Conservation (phyloP, 2,329 filamentous ascomycete genomes). For the Polytolypa hystricis region DNA sequence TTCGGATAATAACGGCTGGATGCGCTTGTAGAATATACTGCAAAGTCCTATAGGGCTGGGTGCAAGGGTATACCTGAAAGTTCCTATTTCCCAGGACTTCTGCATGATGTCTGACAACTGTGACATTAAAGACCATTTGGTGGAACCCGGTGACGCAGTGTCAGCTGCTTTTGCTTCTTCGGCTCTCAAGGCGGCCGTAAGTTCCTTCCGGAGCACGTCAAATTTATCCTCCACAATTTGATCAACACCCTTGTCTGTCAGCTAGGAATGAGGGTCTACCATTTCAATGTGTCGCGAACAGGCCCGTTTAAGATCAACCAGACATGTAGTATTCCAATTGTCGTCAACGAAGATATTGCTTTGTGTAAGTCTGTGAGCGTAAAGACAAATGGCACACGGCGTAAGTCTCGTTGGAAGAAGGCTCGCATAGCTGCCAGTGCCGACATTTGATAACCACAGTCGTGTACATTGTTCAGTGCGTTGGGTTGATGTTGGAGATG, state of each 20-base stretch:
- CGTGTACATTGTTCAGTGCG: constrained; percentile 15
- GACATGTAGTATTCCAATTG: constrained; percentile 21
- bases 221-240: no score
- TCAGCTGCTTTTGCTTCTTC: no score
- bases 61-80: no score
- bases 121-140: no score
- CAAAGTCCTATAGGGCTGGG: no score
- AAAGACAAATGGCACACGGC: constrained; percentile 25
- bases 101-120: no score
- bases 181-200: no score
- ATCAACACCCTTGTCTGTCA: constrained; percentile 13
- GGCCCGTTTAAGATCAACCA: constrained; percentile 26
- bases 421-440: constrained; percentile 21
- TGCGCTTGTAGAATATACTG: no score
- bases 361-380: constrained; percentile 30
- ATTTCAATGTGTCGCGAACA: constrained; percentile 21
- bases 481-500: constrained; percentile 19
- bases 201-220: no score
- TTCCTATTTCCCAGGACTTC: no score
- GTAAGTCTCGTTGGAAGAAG: constrained; percentile 20
- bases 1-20: no score
- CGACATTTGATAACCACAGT: constrained; percentile 20
- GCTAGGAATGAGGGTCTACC: constrained; percentile 18
- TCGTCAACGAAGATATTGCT: constrained; percentile 28
- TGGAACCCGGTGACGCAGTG: no score